Conservation (phyloP, 2,329 filamentous ascomycete genomes). For the Aphanoascus verrucosus region DNA sequence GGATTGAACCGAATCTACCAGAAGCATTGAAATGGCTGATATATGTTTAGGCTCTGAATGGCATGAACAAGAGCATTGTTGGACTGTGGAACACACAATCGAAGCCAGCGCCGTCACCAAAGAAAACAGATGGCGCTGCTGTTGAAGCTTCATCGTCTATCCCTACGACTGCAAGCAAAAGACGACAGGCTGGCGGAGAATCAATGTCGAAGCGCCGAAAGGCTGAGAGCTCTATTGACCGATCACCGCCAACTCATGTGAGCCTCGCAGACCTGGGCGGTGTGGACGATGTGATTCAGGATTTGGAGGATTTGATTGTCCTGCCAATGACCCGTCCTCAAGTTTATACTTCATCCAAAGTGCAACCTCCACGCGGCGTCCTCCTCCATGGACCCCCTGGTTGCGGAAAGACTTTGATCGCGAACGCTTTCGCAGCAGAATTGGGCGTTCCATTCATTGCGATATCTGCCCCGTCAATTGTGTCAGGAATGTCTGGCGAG, state of each 20-base stretch:
- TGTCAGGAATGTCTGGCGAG: constrained; percentile 80
- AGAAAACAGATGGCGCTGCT: constrained; percentile 22
- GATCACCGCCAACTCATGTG: constrained; percentile 55
- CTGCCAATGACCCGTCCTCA: constrained; percentile 60
- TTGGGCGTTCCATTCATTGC: constrained; percentile 68
- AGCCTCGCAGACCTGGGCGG: constrained; percentile 65
- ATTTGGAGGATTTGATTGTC: constrained; percentile 60
- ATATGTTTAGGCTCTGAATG: constrained; percentile 43
- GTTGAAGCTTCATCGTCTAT: constrained; percentile 19
- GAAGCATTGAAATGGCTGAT: constrained; percentile 15
- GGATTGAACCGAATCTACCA: background rate
- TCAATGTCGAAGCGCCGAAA: constrained; percentile 57
- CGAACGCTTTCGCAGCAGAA: constrained; percentile 65
- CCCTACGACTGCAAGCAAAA: constrained; percentile 37
- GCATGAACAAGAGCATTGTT: constrained; percentile 56
- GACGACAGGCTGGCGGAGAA: constrained; percentile 55
- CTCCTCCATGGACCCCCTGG: constrained; percentile 73
- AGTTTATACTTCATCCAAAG: constrained; percentile 53
- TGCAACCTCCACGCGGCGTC: constrained; percentile 63
- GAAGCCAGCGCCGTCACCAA: constrained; percentile 18
- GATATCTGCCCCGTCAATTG: constrained; percentile 69
- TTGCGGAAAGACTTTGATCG: constrained; percentile 77
- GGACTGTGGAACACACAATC: constrained; percentile 44
- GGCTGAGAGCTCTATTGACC: constrained; percentile 46
- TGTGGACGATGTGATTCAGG: constrained; percentile 58